Percentiles rank a stretch among this genome's conserved stretches.
These are phyloP conservation scores for Dendrothele bispora DNA, from an alignment of 768 basidiomycete species.

Conservation along the genomic window DNA sequence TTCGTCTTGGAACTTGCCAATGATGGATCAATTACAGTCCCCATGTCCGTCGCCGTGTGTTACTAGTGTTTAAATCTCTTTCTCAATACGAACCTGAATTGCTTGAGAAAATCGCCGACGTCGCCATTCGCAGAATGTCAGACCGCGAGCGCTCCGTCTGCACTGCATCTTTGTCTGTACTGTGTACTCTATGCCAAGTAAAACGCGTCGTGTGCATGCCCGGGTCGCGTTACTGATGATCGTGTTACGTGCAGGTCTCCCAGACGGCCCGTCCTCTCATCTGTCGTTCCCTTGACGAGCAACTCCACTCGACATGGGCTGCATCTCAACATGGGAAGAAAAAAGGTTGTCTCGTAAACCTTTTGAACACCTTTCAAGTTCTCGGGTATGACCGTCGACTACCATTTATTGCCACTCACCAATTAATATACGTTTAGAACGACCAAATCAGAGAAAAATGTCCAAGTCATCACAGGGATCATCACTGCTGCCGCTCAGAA, in stretches of 20 bases:
- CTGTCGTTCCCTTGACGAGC: no score
- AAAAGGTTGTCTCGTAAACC: no score
- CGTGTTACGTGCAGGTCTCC: no score
- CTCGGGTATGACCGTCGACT: not conserved
- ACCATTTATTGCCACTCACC: not conserved
- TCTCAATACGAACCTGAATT: constrained; percentile 46
- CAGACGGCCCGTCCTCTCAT: no score
- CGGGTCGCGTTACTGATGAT: no score
- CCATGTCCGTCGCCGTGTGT: constrained; percentile 59
- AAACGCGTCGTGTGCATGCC: no score
- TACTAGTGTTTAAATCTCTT: constrained; percentile 58
- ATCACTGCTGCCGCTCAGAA: constrained; percentile 12
- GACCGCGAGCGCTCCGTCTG: constrained; percentile 46
- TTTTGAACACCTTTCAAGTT: not conserved
- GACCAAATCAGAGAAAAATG: not conserved
- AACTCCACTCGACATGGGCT: no score
- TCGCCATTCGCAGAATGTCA: constrained; percentile 37
- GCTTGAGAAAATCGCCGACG: constrained; percentile 39
- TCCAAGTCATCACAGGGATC: not conserved
- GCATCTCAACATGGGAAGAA: no score
- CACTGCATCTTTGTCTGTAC: constrained; percentile 42
- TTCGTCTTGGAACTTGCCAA: not conserved
- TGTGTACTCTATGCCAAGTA: not conserved
- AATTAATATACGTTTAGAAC: not conserved
- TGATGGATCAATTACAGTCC: constrained; percentile 35